These are phyloP conservation scores for Candida boidinii DNA, from an alignment of 805 yeast species.

Conservation along the genomic window DNA sequence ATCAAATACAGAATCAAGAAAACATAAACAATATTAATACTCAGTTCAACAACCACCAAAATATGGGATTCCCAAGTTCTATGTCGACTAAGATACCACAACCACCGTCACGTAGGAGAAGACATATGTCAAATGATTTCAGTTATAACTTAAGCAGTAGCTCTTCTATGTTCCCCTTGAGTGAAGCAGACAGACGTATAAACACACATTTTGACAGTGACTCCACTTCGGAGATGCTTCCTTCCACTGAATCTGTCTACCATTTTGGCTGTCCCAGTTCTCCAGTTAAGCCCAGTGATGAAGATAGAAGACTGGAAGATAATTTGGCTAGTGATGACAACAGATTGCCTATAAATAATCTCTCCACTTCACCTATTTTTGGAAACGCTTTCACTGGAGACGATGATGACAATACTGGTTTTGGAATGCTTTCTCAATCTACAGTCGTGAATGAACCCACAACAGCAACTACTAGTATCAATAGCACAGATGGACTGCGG, in stretches of 20 bases:
- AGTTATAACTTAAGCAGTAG: conserved; percentile 7
- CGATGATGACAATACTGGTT: conserved; percentile 6
- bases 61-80: too few species aligned
- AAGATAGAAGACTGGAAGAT: not conserved
- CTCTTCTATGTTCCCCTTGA: conserved; percentile 2
- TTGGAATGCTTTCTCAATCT: conserved; percentile 1
- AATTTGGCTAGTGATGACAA: not conserved
- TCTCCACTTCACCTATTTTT: conserved; percentile 19
- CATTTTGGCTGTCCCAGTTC: conserved; percentile 34
- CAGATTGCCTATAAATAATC: conserved; percentile 7
- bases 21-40: too few species aligned
- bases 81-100: too few species aligned
- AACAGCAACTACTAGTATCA: not conserved
- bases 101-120: too few species aligned
- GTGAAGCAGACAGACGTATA: conserved; percentile 1
- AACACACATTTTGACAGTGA: conserved; percentile 1
- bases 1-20: too few species aligned
- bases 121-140: conserved; percentile 12
- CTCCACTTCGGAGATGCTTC: conserved; percentile 4
- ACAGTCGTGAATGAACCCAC: not conserved
- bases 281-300: conserved; percentile 7
- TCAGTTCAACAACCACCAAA: too few species aligned
- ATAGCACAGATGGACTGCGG: too few species aligned
- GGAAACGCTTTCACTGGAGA: conserved; percentile 14
- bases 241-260: conserved; percentile 8